These are phyloP conservation scores for Acacia concinna DNA, from an alignment of 331 rosid genomes.

Conservation along the genomic window DNA sequence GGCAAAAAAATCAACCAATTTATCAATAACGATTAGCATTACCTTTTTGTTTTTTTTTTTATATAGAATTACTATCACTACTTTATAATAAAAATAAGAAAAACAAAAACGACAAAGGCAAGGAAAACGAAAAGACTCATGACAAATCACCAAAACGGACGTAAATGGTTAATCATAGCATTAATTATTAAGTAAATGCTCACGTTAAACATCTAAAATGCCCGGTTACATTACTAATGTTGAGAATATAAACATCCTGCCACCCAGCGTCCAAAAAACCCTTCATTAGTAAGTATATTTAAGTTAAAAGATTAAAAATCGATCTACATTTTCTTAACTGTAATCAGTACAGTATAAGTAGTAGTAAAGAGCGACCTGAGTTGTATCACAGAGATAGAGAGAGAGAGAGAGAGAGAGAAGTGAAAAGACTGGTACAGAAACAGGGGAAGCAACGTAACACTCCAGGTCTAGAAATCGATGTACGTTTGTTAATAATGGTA, in stretches of 20 bases:
- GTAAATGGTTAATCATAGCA: neutral
- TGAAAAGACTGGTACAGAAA: neutral
- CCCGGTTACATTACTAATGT: neutral
- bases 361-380: no score
- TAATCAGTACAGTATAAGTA: no score
- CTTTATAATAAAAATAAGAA: no score
- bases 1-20: no score
- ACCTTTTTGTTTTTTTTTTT: no score
- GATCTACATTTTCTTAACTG: neutral
- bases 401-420: no score
- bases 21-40: no score
- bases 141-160: no score
- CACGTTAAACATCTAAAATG: neutral
- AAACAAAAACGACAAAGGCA: neutral
- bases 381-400: no score
- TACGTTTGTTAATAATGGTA: no score
- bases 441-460: neutral
- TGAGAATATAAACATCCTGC: neutral
- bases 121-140: neutral
- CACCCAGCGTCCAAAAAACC: neutral
- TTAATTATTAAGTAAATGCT: neutral
- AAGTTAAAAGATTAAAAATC: neutral
- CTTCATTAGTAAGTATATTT: no score
- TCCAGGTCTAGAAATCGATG: neutral
- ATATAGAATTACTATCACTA: no score